These are phyloP conservation scores for Cryptosporidium bovis DNA, from an alignment of 169 alveolate species.

Conservation along the genomic window DNA sequence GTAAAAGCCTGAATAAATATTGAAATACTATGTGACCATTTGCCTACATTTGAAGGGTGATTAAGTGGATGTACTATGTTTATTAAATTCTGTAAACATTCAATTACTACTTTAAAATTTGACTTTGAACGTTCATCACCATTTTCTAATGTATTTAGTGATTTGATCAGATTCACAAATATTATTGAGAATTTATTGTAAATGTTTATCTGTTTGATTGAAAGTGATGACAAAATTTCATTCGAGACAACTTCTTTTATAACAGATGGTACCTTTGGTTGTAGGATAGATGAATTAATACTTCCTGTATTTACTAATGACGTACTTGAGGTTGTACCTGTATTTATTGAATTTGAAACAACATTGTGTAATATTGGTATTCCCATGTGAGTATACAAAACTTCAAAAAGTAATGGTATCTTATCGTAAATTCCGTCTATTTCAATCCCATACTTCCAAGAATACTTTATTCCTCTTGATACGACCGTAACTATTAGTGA, in stretches of 20 bases:
- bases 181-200: constrained; percentile 55
- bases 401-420: constrained; percentile 29
- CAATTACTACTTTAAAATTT: neutral
- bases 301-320: constrained; percentile 60
- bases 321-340: constrained; percentile 55
- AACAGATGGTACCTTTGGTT: constrained; percentile 42
- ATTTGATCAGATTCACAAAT: constrained; percentile 34
- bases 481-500: constrained; percentile 32
- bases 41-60: constrained; percentile 56
- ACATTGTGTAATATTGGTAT: constrained; percentile 54
- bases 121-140: neutral
- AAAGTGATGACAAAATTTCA: constrained; percentile 19
- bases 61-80: constrained; percentile 32
- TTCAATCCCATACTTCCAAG: constrained; percentile 37
- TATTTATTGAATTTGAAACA: constrained; percentile 31
- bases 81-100: constrained; percentile 7
- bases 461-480: constrained; percentile 63
- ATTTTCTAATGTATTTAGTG: constrained; percentile 23
- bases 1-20: constrained; percentile 63
- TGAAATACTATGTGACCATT: constrained; percentile 64
- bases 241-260: constrained; percentile 29
- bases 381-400: constrained; percentile 45
- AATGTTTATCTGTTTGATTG: constrained; percentile 28
- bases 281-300: neutral
- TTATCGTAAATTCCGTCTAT: neutral